Conservation (phyloP, 2,329 filamentous ascomycete species). For the Colletotrichum sp. region DNA sequence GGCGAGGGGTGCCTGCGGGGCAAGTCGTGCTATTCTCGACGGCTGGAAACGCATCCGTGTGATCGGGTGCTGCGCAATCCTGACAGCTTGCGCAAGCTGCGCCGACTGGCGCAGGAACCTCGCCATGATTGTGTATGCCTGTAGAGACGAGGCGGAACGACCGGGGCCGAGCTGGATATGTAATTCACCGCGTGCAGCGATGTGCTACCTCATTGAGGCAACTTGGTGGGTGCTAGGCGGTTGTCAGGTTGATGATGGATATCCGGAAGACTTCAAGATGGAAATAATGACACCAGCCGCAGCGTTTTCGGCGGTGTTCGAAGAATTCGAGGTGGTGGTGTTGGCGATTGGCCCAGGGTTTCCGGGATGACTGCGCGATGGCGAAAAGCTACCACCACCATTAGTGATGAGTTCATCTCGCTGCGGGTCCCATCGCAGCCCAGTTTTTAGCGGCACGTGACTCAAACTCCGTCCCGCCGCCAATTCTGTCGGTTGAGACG, state of each 20-base stretch:
- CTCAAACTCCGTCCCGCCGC: conserved; percentile 3
- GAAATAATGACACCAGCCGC: neutral
- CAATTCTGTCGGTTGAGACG: neutral
- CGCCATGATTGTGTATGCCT: conserved; percentile 56
- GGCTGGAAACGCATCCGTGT: conserved; percentile 49
- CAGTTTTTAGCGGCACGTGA: conserved; percentile 18
- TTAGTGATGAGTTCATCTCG: conserved; percentile 19
- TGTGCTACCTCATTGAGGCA: conserved; percentile 19
- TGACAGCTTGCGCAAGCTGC: conserved; percentile 68
- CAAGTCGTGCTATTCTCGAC: conserved; percentile 34
- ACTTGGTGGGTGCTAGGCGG: neutral
- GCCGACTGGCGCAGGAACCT: conserved; percentile 70
- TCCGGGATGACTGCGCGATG: conserved; percentile 14
- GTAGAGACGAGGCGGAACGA: conserved; percentile 13
- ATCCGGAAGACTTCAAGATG: neutral
- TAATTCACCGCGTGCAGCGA: conserved; percentile 9
- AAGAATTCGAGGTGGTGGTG: neutral
- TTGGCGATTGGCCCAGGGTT: conserved; percentile 3
- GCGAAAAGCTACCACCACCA: conserved; percentile 12
- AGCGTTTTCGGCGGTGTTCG: neutral
- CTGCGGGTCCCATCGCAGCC: neutral
- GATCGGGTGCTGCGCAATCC: conserved; percentile 58
- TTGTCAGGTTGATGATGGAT: neutral
- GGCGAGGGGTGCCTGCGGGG: conserved; percentile 36
- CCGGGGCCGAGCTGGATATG: conserved; percentile 15